Conservation (phyloP, 2,329 filamentous ascomycete genomes). For the Fusarium devonianum region DNA sequence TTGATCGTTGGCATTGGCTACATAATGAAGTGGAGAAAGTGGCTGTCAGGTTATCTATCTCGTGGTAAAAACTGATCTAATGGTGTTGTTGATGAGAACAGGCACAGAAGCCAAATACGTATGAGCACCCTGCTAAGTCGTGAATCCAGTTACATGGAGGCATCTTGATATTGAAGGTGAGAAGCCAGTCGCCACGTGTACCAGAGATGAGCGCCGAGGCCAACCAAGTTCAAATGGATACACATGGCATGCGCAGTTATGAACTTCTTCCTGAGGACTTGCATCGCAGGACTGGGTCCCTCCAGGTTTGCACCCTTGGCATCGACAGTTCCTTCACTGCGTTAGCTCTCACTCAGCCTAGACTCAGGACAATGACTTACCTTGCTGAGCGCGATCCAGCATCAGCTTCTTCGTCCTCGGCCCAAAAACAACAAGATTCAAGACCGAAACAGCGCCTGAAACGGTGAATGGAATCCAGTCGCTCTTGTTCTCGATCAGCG, state of each 20-base stretch:
- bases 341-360: background rate
- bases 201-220: slow-evolving; percentile 44
- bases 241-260: slow-evolving; percentile 50
- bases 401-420: slow-evolving; percentile 45
- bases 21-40: too few relatives aligned
- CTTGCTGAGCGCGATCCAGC: slow-evolving; percentile 39
- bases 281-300: slow-evolving; percentile 26
- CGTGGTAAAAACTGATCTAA: too few relatives aligned
- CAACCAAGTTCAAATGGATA: slow-evolving; percentile 52
- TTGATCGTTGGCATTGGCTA: too few relatives aligned
- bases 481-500: slow-evolving; percentile 40
- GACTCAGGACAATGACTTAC: slow-evolving; percentile 7
- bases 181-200: slow-evolving; percentile 42
- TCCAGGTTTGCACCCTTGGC: slow-evolving; percentile 9
- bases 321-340: slow-evolving; percentile 17
- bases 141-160: background rate
- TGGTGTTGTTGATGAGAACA: too few relatives aligned
- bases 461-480: slow-evolving; percentile 48
- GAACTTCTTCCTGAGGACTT: slow-evolving; percentile 43
- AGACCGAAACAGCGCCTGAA: slow-evolving; percentile 40
- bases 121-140: background rate
- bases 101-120: too few relatives aligned
- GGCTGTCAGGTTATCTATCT: too few relatives aligned
- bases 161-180: slow-evolving; percentile 20
- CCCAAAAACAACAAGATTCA: slow-evolving; percentile 50